Conservation (phyloP, 2,329 filamentous ascomycete genomes). For the Colletotrichum destructivum region DNA sequence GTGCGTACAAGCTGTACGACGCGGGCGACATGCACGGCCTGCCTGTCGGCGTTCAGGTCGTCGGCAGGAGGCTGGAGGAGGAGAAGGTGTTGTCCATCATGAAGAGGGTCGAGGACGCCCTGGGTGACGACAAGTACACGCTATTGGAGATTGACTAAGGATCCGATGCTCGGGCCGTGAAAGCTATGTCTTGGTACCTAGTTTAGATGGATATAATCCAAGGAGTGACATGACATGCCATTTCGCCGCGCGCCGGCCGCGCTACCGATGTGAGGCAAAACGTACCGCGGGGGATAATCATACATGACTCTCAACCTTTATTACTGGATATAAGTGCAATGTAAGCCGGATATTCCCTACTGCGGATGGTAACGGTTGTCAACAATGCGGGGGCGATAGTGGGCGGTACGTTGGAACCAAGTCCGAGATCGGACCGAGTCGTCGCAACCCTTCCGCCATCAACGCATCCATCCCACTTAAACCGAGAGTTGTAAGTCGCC, state of each 20-base stretch:
- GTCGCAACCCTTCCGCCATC: background rate
- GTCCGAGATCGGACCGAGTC: constrained; percentile 43
- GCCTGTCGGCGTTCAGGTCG: constrained; percentile 88
- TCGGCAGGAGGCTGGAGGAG: constrained; percentile 85
- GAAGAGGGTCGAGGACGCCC: constrained; percentile 81
- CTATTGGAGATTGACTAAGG: constrained; percentile 64
- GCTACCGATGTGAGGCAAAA: constrained; percentile 11
- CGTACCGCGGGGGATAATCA: constrained; percentile 7
- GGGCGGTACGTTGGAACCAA: background rate
- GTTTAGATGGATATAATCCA: background rate
- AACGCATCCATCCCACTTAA: constrained; percentile 41
- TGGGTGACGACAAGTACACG: constrained; percentile 71
- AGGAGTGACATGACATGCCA: background rate
- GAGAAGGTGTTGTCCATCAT: constrained; percentile 90
- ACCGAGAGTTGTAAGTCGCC: constrained; percentile 29
- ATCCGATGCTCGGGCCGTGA: too few species aligned
- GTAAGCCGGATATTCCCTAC: background rate
- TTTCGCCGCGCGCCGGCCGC: constrained; percentile 6
- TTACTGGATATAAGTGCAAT: background rate
- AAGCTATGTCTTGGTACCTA: background rate
- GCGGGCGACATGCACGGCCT: constrained; percentile 87
- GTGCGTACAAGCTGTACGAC: constrained; percentile 91
- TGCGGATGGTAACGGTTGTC: background rate
- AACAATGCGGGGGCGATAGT: constrained; percentile 12
- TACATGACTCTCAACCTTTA: background rate